Evolutionary conservation across 305 asterid genomes (phyloP), one percentile per base, ranked within the genome.

Genomic region (Rubia balearica): DNA sequence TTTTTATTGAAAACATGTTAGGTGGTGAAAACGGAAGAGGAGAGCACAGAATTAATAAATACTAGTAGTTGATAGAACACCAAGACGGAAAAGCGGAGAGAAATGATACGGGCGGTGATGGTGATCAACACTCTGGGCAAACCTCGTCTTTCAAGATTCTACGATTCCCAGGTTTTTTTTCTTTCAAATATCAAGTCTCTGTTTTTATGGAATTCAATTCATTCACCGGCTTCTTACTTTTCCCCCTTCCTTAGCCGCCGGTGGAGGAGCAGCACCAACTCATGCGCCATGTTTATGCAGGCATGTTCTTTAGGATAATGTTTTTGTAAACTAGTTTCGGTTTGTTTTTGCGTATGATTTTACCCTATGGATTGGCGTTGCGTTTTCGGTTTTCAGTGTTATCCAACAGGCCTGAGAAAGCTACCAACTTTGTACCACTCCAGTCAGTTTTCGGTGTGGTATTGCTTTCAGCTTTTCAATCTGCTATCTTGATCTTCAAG

Each of bases 61-160:
- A 49, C 1, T 13, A 49, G 16, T 49, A 5, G 5, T 49, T 49
- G 56, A 49, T 49, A 49, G 56, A 49, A 49, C 19, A 14, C n/a
- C 56, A 16, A 14, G 56, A 16, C 56, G 21, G 56, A 14, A 49
- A 56, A 57, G 7, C 3, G 36, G 40, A 48, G 42, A 17, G 69
- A 68, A 71, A 80, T 80, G 83, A 80, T 80, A 62, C 74, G 69
- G 70, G 81, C 84, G 5, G 79, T 71, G 43, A 74, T 80, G 81
- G 81, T 80, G 71, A 76, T 80, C 48, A 80, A 73, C 75, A 74
- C 81, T 19, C 61, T 67, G 67, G 84, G 81, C 68, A 76, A 76
- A 68, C 77, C 77, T 64, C 81, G 84, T 21, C 74, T 80, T 57
- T 80, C 79, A 49, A 80, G 75, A 65, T 80, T 80, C 68, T 80